Percentiles rank a stretch among this genome's conserved stretches.
Conservation (phyloP, 257 asterid species). For the Solanum stenotomum region DNA sequence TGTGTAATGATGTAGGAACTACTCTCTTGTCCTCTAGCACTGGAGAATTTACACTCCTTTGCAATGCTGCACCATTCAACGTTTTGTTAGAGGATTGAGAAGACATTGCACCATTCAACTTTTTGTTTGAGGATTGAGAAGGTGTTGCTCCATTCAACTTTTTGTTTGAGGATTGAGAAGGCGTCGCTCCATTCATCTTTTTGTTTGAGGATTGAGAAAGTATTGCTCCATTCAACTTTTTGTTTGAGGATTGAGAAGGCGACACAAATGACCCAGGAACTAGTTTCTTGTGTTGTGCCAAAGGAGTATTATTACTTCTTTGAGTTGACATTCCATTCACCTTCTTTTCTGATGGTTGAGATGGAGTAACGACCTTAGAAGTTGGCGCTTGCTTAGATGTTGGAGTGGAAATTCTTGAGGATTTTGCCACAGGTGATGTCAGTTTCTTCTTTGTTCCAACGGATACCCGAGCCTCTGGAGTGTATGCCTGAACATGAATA, state of each 20-base stretch:
- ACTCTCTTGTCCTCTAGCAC: conserved; percentile 31
- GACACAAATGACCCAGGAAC: conserved; percentile 17
- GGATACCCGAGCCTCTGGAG: conserved; percentile 28
- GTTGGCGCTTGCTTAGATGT: conserved; percentile 13
- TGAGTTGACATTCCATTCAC: conserved; percentile 13
- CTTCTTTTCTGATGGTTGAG: conserved; percentile 32
- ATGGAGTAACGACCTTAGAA: conserved; percentile 11
- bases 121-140: not conserved
- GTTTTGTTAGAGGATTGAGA: not conserved
- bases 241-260: not conserved
- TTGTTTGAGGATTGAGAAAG: not conserved
- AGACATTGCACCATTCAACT: not conserved
- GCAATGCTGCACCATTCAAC: conserved; percentile 9
- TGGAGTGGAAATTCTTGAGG: conserved; percentile 30
- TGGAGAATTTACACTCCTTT: conserved; percentile 23
- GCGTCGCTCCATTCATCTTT: not conserved
- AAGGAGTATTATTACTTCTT: conserved; percentile 14
- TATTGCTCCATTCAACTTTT: not conserved
- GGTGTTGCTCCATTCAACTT: not conserved
- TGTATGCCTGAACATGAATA: conserved; percentile 37
- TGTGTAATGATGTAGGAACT: conserved; percentile 60
- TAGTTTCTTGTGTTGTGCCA: conserved; percentile 27
- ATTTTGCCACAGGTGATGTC: conserved; percentile 33
- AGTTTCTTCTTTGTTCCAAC: conserved; percentile 34
- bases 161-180: not conserved